Evolutionary conservation across 805 yeast genomes (phyloP).

Genomic region (Torulaspora indica): DNA sequence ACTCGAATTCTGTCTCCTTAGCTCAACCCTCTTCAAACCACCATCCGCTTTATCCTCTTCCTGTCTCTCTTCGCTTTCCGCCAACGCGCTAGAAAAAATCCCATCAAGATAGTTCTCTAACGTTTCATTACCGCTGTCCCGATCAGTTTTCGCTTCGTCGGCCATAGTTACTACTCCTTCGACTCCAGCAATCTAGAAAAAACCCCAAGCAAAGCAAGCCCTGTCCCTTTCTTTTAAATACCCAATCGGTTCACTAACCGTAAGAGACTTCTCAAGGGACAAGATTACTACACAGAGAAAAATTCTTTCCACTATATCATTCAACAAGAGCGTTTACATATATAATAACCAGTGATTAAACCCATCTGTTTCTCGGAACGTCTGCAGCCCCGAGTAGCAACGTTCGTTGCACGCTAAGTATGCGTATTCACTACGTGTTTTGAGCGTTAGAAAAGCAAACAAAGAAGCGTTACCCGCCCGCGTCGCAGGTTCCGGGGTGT

Average conservation of each 20-base stretch:
- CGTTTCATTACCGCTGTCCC: background rate
- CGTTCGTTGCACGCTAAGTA: background rate
- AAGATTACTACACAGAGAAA: background rate
- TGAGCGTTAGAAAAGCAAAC: no score
- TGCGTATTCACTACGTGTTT: background rate
- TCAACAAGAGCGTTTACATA: no score
- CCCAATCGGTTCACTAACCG: no score
- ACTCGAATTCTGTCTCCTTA: background rate
- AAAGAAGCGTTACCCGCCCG: background rate
- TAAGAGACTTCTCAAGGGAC: background rate
- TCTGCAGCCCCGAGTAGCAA: background rate
- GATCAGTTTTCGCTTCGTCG: background rate
- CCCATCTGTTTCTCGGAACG: no score
- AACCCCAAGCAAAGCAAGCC: no score
- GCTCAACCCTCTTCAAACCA: background rate
- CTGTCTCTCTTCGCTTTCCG: background rate
- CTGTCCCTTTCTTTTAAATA: no score
- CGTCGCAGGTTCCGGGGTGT: background rate
- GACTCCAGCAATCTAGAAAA: no score
- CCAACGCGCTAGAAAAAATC: conserved; percentile 1
- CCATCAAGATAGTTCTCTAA: conserved; percentile 5
- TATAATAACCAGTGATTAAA: no score
- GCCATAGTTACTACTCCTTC: no score
- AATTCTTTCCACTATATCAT: no score
- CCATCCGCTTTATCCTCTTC: background rate